Percentiles rank a stretch among this genome's conserved stretches.
Evolutionary conservation across 192 early-diverging fungal species (phyloP).

Genomic region (Funneliformis geosporum): DNA sequence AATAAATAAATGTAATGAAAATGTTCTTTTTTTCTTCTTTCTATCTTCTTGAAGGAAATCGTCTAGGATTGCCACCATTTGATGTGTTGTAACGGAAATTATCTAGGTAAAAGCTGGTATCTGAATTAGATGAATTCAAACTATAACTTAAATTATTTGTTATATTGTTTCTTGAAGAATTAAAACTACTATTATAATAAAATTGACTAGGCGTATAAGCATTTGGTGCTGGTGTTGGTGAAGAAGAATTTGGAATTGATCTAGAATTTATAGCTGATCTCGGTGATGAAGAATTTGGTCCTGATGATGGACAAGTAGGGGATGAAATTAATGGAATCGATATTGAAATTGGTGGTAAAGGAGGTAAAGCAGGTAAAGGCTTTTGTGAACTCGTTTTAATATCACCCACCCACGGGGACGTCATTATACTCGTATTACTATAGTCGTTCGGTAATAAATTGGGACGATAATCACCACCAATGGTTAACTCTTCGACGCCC

Average conservation of each 20-base stretch:
- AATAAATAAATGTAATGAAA: too few species aligned
- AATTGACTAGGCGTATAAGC: too few species aligned
- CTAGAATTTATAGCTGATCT: not conserved
- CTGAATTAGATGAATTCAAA: too few species aligned
- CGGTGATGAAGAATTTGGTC: too few species aligned
- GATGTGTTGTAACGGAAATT: too few species aligned
- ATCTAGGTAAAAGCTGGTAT: too few species aligned
- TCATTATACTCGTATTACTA: not conserved
- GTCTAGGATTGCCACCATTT: too few species aligned
- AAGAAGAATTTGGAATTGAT: not conserved
- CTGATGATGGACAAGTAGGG: not conserved
- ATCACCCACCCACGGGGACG: not conserved
- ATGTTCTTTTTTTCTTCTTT: too few species aligned
- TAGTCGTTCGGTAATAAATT: not conserved
- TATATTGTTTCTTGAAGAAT: too few species aligned
- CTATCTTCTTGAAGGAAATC: too few species aligned
- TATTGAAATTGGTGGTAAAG: not conserved
- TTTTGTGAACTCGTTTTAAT: not conserved
- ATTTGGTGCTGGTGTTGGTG: not conserved
- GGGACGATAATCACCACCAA: conserved; percentile 25
- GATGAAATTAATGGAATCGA: not conserved
- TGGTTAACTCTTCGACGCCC: conserved; percentile 10
- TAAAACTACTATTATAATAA: too few species aligned
- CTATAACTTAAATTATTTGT: too few species aligned
- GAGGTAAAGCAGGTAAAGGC: not conserved